phyloP scores from a whole-genome alignment of 1,139 yeast species.

The Taiozyma sp. region DNA sequence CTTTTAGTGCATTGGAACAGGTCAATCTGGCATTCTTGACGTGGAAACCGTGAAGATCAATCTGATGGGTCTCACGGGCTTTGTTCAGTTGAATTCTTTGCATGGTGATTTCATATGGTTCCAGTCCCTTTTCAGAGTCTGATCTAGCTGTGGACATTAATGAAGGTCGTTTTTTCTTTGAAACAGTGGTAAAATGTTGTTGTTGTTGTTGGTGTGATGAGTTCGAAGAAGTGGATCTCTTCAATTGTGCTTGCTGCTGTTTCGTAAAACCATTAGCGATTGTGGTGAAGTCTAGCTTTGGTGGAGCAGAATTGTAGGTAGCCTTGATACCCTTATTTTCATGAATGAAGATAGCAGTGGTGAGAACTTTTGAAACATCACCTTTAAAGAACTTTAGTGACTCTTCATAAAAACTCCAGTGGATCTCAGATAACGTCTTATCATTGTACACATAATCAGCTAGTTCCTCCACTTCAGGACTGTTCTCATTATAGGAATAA shows the following conservation, averaged over 20 bases:
- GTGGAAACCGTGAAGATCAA: conserved; percentile 45
- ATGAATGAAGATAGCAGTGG: conserved; percentile 25
- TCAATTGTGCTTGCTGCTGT: background rate
- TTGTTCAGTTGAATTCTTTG: conserved; percentile 7
- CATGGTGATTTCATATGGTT: conserved; percentile 3
- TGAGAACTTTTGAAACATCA: conserved; percentile 30
- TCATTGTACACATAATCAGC: conserved; percentile 12
- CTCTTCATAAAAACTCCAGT: conserved; percentile 30
- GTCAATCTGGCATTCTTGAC: conserved; percentile 37
- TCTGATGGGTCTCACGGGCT: conserved; percentile 11
- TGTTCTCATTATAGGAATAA: conserved; percentile 7
- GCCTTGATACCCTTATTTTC: conserved; percentile 24
- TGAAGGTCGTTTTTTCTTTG: background rate
- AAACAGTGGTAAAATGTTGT: background rate
- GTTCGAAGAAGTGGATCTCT: background rate
- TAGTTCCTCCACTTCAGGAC: conserved; percentile 12
- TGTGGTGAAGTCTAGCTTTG: conserved; percentile 7
- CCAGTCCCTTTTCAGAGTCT: conserved; percentile 2
- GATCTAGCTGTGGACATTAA: background rate
- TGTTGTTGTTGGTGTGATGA: background rate
- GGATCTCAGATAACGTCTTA: conserved; percentile 8
- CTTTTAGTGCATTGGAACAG: conserved; percentile 27
- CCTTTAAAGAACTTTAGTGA: conserved; percentile 36
- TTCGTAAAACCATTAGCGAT: background rate
- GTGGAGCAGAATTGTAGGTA: conserved; percentile 9